phyloP scores from a whole-genome alignment of 1,139 yeast species.

The Candida gigantensis region DNA sequence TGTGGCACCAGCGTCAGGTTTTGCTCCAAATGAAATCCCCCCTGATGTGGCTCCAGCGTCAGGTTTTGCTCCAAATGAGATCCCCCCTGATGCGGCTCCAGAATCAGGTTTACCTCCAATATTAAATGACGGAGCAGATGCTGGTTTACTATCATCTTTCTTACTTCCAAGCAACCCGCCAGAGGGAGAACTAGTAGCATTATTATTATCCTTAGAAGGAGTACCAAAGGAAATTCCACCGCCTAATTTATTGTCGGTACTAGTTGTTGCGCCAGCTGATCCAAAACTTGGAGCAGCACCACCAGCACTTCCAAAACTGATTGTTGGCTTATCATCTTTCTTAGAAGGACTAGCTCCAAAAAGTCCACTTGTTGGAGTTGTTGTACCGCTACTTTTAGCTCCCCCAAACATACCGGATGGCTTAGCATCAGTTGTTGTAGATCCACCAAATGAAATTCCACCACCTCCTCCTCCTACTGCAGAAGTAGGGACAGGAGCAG shows the following conservation, averaged over 20 bases:
- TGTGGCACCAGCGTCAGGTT: constrained; percentile 22
- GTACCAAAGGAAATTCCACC: constrained; percentile 20
- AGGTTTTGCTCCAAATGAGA: constrained; percentile 28
- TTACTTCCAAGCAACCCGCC: constrained; percentile 26
- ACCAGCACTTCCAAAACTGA: constrained; percentile 3
- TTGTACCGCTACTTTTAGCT: background rate
- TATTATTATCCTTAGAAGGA: constrained; percentile 18
- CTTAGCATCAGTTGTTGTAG: constrained; percentile 15
- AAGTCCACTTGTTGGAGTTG: constrained; percentile 16
- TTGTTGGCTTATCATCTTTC: constrained; percentile 18
- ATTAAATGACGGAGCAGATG: constrained; percentile 4
- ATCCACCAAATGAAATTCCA: constrained; percentile 23
- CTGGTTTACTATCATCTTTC: constrained; percentile 19
- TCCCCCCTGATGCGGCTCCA: constrained; percentile 19
- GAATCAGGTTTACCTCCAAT: constrained; percentile 20
- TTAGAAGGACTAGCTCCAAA: constrained; percentile 28
- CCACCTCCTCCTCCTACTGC: no score
- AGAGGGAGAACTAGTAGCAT: no score
- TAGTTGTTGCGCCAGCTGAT: constrained; percentile 1
- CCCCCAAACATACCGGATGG: no score
- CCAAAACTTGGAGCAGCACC: constrained; percentile 21
- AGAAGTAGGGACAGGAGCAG: no score
- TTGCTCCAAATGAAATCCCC: constrained; percentile 27
- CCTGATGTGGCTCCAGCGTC: constrained; percentile 22
- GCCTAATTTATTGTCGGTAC: background rate